Base-by-base conservation (phyloP, 78 protist genomes). In the Dictyostelium capitatum region DNA sequence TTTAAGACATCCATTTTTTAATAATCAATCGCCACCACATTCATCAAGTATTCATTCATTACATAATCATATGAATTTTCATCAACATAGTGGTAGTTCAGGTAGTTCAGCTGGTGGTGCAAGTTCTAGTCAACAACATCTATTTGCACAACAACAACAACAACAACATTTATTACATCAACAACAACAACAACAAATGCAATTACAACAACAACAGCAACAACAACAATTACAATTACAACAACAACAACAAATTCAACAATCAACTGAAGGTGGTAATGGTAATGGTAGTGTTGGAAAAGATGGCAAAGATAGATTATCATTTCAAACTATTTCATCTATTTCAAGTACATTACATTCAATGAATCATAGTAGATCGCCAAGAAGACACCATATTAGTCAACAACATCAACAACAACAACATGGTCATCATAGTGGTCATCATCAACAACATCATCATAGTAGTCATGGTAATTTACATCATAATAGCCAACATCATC, bases 321-420 rank as follows among this genome's bases (percentile, higher is more conserved):
- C 56, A 46, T 73, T 73, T 73, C 56, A 37, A 73, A 73, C 79
- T 30, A 73, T 73, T 46, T 73, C 79, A 9, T 73, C 79, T 20
- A n/a, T 73, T 5, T 73, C 79, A 73, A 73, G 79, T 73, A 73
- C 79, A 46, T 32, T 73, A 2, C 79, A 73, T 14, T 77, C 57
- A 19, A 77, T 50, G 67, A 77, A 50, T 43, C 77, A 59, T 10
- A 59, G 1, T 32, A 47, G 53, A n/a, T 32, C 80, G 9, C 19
- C 80, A 41, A 41, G 78, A 41, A 37, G 78, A 15, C 25, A 41
- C 12, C n/a, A 23, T 32, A 67, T 23, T 32, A 32, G 47, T 23
- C 20, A 37, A 8, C 20, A 30, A 9, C 20, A 2, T 8, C 20
- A 30, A 9, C 20, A 2, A 8, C 20, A 37, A 8, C 20, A 30